phyloP scores from a whole-genome alignment of 1,139 yeast species.

The Candida albicans region DNA sequence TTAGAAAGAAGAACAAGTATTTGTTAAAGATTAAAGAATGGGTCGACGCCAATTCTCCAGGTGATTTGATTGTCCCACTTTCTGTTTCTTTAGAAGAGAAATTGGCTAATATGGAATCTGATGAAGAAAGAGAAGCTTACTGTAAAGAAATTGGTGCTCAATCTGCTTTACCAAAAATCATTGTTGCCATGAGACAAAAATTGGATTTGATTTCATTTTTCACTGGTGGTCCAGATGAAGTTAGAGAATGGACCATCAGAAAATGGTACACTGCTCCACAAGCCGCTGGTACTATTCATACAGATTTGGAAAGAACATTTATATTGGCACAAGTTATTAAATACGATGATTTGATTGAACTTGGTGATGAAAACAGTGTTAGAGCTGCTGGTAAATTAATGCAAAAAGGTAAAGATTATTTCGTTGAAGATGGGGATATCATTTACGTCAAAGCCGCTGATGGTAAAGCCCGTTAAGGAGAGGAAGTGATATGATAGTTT shows the following conservation, averaged over 20 bases:
- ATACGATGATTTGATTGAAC: slow-evolving; percentile 64
- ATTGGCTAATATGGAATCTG: slow-evolving; percentile 82
- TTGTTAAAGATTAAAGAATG: slow-evolving; percentile 90
- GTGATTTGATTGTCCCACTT: slow-evolving; percentile 92
- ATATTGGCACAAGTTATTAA: slow-evolving; percentile 50
- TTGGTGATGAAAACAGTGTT: slow-evolving; percentile 80
- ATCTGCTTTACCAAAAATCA: slow-evolving; percentile 87
- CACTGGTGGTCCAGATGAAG: slow-evolving; percentile 85
- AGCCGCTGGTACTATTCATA: slow-evolving; percentile 86
- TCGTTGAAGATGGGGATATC: slow-evolving; percentile 78
- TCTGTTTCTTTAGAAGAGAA: slow-evolving; percentile 93
- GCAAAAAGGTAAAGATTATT: slow-evolving; percentile 96
- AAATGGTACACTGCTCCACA: slow-evolving; percentile 83
- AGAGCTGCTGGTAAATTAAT: slow-evolving; percentile 91
- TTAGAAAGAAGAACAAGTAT: slow-evolving; percentile 97
- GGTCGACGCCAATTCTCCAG: slow-evolving; percentile 93
- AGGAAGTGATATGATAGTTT: not conserved
- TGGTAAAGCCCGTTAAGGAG: slow-evolving; percentile 66
- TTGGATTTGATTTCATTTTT: slow-evolving; percentile 80
- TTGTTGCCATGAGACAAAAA: slow-evolving; percentile 79
- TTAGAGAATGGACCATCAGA: slow-evolving; percentile 89
- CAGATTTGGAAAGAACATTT: slow-evolving; percentile 54
- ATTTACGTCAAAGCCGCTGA: slow-evolving; percentile 96
- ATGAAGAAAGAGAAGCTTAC: slow-evolving; percentile 90
- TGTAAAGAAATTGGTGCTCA: slow-evolving; percentile 81